Percentiles rank a stretch among this genome's conserved stretches.
Evolutionary conservation across 352 stramenopile genomes (phyloP).

Genomic region (Thalassiosira sp.): DNA sequence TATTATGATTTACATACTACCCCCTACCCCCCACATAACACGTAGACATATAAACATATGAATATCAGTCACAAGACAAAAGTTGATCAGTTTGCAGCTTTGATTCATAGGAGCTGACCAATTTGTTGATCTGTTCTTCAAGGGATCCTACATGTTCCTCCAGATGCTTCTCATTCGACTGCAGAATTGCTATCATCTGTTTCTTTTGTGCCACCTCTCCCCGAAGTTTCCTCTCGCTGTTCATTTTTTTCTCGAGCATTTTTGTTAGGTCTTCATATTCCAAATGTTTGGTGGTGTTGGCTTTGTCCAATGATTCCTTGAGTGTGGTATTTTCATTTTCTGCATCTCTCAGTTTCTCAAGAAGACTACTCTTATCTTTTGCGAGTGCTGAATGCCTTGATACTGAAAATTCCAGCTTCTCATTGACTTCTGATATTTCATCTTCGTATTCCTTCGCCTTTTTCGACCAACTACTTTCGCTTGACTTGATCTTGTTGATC

Average conservation of each 20-base stretch:
- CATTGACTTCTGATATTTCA: background rate
- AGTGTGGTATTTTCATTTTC: constrained; percentile 17
- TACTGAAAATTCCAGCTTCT: background rate
- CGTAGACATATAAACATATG: background rate
- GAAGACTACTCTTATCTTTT: constrained; percentile 14
- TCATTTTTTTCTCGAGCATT: constrained; percentile 28
- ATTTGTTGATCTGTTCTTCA: constrained; percentile 43
- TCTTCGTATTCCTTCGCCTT: background rate
- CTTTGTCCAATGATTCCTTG: constrained; percentile 18
- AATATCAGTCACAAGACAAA: background rate
- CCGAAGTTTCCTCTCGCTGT: constrained; percentile 32
- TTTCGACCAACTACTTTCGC: background rate
- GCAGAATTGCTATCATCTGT: constrained; percentile 29
- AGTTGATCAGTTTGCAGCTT: constrained; percentile 10
- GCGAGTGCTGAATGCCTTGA: background rate
- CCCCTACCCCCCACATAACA: background rate
- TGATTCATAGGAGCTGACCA: constrained; percentile 45
- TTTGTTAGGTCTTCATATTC: constrained; percentile 16
- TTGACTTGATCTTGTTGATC: background rate
- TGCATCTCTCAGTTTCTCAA: constrained; percentile 11
- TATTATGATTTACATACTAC: too few relatives aligned
- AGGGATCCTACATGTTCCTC: constrained; percentile 40
- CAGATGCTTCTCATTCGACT: constrained; percentile 48
- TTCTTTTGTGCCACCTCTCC: constrained; percentile 46
- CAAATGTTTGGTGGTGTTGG: background rate